phyloP scores from a whole-genome alignment of 495 filamentous ascomycete genomes.

The Podospora didyma region DNA sequence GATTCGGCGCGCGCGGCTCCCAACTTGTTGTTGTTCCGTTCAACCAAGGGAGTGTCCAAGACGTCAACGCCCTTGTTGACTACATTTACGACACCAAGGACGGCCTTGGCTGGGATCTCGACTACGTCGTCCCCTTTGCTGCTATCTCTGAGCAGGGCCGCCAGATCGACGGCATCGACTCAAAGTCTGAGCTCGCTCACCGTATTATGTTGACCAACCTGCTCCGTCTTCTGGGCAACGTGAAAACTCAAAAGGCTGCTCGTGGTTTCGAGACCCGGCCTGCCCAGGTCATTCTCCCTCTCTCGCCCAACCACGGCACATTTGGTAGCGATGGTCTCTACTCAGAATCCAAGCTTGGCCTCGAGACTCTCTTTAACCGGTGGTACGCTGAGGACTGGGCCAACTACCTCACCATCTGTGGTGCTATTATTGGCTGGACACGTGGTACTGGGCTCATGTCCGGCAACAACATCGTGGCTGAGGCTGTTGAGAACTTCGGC shows the following conservation, averaged over 20 bases:
- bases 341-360: constrained; percentile 92
- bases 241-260: constrained; percentile 84
- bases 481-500: constrained; percentile 92
- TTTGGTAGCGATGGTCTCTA: constrained; percentile 98
- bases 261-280: constrained; percentile 91
- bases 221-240: constrained; percentile 78
- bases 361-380: constrained; percentile 97
- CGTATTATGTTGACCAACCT: constrained; percentile 99
- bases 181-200: constrained; percentile 96
- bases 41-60: constrained; percentile 97
- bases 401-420: constrained; percentile 97
- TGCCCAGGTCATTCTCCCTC: constrained; percentile 90
- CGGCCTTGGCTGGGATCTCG: constrained; percentile 95
- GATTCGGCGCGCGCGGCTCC: constrained; percentile 87
- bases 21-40: constrained; percentile 97
- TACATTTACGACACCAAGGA: constrained; percentile 98
- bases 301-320: constrained; percentile 97
- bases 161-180: constrained; percentile 96
- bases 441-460: constrained; percentile 97
- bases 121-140: constrained; percentile 94
- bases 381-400: constrained; percentile 98
- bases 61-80: constrained; percentile 85
- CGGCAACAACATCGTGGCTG: constrained; percentile 95
- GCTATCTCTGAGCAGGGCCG: constrained; percentile 97
- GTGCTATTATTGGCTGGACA: constrained; percentile 98